Base-by-base conservation (phyloP, 2,329 filamentous ascomycete species). In the Aspergillus oerlinghausenensis region DNA sequence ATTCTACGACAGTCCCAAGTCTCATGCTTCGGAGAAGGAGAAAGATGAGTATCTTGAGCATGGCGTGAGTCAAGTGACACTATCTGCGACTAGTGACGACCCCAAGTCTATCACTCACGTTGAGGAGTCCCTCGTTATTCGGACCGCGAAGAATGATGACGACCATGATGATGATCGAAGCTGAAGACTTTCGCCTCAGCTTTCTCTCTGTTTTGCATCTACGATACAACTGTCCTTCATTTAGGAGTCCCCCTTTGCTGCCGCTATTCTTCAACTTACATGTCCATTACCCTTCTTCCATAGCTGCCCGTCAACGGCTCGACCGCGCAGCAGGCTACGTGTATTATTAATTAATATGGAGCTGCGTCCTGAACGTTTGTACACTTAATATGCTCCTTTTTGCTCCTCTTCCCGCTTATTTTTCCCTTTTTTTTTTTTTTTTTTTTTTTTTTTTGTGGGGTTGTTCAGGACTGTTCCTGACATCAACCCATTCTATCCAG, bases 331-430 rank as follows among this genome's bases (percentile, higher is more conserved):
- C 54, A 42, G 53, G 25, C 53, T 35, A 28, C 32, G 19, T 65
- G 61, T 65, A 65, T 63, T 63, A 61, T 49, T 62, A 62, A 26
- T 47, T 10, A 11, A 45, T 58, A 40, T 50, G 50, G 32, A 45
- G 32, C 32, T 19, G 25, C 47, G 43, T 14, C 21, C 19, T 23
- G 14, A n/a, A 40, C 28, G 11, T 48, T 32, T 63, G 63, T 62
- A 63, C 59, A 62, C 55, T 60, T 65, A 64, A 55, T 60, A 55
- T 56, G 29, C 29, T 56, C 25, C 23, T 49, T 17, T 29, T 19
- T 51, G 21, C 26, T 28, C 14, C 25, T 25, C 28, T 32, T 29
- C 11, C 29, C 49, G n/a, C 21, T 51, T 49, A 11, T 57, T 38
- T 23, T 50, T 57, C 43, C 40, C 21, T 29, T 38, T 55, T 55